Percentiles rank a stretch among this genome's conserved stretches.
Conservation (phyloP, 2,329 filamentous ascomycete species). For the Allantophomopsis cytisporea region DNA sequence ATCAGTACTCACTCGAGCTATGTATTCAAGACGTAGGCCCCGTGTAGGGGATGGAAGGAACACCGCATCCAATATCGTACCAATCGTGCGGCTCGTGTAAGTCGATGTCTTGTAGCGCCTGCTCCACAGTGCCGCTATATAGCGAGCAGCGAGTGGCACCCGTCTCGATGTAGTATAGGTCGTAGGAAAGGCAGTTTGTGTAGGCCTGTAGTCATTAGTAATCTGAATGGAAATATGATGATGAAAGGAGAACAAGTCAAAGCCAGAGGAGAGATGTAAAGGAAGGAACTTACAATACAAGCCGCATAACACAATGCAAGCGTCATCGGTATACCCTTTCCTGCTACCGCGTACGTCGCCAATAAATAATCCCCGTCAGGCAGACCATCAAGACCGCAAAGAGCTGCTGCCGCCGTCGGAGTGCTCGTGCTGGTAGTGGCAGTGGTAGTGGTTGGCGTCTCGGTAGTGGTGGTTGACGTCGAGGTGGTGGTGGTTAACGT, state of each 20-base stretch:
- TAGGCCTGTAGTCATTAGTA: too few species aligned
- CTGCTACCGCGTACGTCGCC: constrained; percentile 23
- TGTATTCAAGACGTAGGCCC: not conserved
- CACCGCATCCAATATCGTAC: constrained; percentile 13
- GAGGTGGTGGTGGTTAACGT: constrained; percentile 12
- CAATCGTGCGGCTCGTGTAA: constrained; percentile 9
- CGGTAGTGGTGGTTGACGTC: constrained; percentile 10
- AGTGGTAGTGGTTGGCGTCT: constrained; percentile 6
- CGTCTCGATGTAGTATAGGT: constrained; percentile 1
- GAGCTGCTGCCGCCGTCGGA: constrained; percentile 9
- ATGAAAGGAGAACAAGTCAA: not conserved
- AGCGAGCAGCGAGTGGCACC: constrained; percentile 10
- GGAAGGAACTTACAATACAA: constrained; percentile 17
- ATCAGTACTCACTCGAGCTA: not conserved
- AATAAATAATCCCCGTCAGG: constrained; percentile 23
- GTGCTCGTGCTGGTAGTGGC: constrained; percentile 12
- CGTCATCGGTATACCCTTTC: constrained; percentile 18
- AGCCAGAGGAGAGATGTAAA: too few species aligned
- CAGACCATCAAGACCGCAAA: constrained; percentile 24
- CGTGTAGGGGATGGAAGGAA: too few species aligned
- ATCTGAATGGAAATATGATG: too few species aligned
- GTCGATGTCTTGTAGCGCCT: constrained; percentile 9
- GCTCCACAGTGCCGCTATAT: constrained; percentile 11
- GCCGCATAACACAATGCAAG: constrained; percentile 27
- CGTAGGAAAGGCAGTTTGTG: too few species aligned